Conservation (phyloP, 2,329 filamentous ascomycete species). For the Penicillium sp. region DNA sequence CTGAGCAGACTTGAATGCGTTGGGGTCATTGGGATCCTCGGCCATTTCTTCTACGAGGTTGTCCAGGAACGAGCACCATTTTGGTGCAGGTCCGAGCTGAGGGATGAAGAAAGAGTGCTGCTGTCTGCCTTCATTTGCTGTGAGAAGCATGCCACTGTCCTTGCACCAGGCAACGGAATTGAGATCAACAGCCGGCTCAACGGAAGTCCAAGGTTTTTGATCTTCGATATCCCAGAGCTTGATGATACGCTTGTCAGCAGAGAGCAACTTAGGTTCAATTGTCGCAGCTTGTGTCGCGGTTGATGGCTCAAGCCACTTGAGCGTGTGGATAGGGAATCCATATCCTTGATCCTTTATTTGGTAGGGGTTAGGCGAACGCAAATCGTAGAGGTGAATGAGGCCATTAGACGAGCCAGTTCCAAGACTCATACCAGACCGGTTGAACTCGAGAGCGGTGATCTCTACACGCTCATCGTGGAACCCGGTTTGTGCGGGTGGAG, state of each 20-base stretch:
- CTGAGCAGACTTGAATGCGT: conserved; percentile 45
- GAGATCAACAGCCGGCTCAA: conserved; percentile 90
- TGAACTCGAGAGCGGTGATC: conserved; percentile 84
- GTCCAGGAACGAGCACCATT: conserved; percentile 95
- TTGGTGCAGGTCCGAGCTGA: conserved; percentile 85
- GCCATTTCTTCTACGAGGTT: conserved; percentile 99
- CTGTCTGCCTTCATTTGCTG: conserved; percentile 92
- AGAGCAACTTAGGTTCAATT: conserved; percentile 71
- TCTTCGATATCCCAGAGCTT: conserved; percentile 88
- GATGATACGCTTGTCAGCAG: conserved; percentile 91
- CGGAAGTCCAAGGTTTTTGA: conserved; percentile 88
- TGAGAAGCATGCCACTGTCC: conserved; percentile 89
- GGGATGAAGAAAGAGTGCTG: conserved; percentile 95
- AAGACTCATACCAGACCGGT: conserved; percentile 75
- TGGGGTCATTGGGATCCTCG: conserved; percentile 66
- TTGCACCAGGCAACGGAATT: conserved; percentile 92
- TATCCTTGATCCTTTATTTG: conserved; percentile 95
- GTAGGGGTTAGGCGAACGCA: conserved; percentile 79
- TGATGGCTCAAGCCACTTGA: conserved; percentile 63
- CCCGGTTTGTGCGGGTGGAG: conserved; percentile 48
- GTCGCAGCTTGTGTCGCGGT: conserved; percentile 68
- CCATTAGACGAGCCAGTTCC: conserved; percentile 85
- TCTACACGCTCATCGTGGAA: conserved; percentile 50
- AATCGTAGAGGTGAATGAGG: conserved; percentile 83
- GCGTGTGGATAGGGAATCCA: conserved; percentile 83